These are phyloP conservation scores for Myxozyma monticola DNA, from an alignment of 805 yeast species.

Conservation along the genomic window DNA sequence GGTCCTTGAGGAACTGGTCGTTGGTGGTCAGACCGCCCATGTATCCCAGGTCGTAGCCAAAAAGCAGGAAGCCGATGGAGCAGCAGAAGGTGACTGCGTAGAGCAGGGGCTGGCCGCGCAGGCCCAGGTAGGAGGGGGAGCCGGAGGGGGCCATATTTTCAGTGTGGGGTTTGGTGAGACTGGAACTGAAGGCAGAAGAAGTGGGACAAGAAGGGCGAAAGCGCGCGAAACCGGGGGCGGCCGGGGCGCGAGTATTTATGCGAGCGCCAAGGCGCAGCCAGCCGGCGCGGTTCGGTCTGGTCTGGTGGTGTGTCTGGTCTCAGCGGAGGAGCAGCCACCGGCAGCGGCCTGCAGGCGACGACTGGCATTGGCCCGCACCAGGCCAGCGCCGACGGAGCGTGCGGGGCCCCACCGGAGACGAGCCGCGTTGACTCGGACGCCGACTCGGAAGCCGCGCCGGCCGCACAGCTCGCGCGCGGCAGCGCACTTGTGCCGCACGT, in stretches of 20 bases:
- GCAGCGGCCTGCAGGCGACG: not conserved
- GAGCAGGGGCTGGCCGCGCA: slow-evolving; percentile 19
- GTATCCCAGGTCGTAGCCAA: slow-evolving; percentile 76
- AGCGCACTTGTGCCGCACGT: not conserved
- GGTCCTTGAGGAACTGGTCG: slow-evolving; percentile 38
- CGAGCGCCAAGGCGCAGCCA: not conserved
- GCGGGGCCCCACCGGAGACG: too few relatives aligned
- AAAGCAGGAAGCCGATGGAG: slow-evolving; percentile 43
- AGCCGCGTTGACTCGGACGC: too few relatives aligned
- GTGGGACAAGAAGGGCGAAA: not conserved
- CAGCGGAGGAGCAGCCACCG: not conserved
- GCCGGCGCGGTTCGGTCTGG: not conserved
- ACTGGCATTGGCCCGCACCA: not conserved
- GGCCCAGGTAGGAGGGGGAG: slow-evolving; percentile 18
- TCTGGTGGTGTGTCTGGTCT: not conserved
- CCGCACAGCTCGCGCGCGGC: too few relatives aligned
- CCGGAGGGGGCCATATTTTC: not conserved
- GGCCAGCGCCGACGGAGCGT: not conserved
- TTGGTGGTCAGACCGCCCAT: slow-evolving; percentile 74
- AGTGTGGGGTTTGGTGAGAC: not conserved
- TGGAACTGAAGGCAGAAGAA: not conserved
- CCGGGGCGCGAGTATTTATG: not conserved
- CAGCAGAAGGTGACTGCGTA: slow-evolving; percentile 22
- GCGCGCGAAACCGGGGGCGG: too few relatives aligned
- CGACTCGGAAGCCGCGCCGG: too few relatives aligned